Evolutionary conservation across 108 stramenopile species (phyloP), one percentile per base, ranked within the genome.

Genomic region (Nannochloropsis salina): DNA sequence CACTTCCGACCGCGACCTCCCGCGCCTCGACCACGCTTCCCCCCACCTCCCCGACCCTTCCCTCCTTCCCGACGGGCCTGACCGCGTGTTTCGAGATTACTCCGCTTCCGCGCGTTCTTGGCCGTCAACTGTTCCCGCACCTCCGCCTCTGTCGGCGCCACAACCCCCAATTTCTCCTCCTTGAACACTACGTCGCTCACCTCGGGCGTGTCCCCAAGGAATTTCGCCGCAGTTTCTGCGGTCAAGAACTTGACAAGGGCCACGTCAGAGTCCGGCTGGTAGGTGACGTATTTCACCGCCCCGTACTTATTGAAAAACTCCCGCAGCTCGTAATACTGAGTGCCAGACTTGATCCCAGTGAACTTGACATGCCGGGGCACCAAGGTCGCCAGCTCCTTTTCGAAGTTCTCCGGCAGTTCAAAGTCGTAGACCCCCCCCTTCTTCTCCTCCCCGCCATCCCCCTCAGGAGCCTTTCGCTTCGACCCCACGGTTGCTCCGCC

Each of bases 71-170:
- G 61, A 15, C 61, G 15, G 20, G 20, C 61, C 6, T 74, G 61
- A 15, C 61, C 61, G n/a, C 61, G 61, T n/a, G 15, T 3, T 6
- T 74, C 61, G 2, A 74, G n/a, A n/a, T 74, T 74, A 74, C 61
- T 74, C 61, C 61, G 15, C n/a, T 74, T 74, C 61, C 61, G 61
- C 15, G 61, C 61, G n/a, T 74, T 74, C 61, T 74, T 74, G n/a
- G 61, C 61, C 8, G n/a, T 15, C n/a, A 74, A 74, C 61, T 74
- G 61, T n/a, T 74, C 61, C 15, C 61, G 61, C 3, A 74, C 61
- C 61, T 74, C 61, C n/a, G 15, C 61, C 61, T 74, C 61, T n/a
- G 61, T 74, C 61, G 61, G 61, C n/a, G 61, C 61, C 61, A n/a
- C 61, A 1, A n/a, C 61, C 61, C 15, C 61, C 20, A 74, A n/a